phyloP scores from a whole-genome alignment of 2,329 filamentous ascomycete species.

The Huntiella decipiens region DNA sequence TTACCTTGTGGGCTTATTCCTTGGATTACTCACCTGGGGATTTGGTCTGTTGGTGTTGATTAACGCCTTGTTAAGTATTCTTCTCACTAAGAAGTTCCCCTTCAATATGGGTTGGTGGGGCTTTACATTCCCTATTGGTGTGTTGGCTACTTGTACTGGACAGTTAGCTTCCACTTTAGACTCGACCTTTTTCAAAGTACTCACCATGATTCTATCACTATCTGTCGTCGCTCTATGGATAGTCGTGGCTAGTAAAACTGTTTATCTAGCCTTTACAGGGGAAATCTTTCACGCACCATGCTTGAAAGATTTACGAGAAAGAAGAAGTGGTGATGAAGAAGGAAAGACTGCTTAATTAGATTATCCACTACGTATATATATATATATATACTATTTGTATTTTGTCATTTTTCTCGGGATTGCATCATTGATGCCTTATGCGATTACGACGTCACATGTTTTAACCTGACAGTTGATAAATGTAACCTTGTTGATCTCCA shows the following conservation, averaged over 20 bases:
- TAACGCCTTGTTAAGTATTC: conserved; percentile 24
- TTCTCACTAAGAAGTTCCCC: conserved; percentile 22
- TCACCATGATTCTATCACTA: conserved; percentile 22
- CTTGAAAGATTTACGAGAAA: conserved; percentile 17
- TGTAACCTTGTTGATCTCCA: no score
- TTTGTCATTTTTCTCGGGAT: no score
- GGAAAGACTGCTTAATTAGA: conserved; percentile 3
- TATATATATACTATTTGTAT: no score
- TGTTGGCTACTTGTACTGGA: conserved; percentile 24
- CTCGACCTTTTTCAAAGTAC: conserved; percentile 25
- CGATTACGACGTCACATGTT: no score
- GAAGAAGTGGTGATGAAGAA: conserved; percentile 14
- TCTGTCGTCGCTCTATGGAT: conserved; percentile 24
- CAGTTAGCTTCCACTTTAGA: conserved; percentile 23
- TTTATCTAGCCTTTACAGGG: conserved; percentile 20
- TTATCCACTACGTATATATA: no score
- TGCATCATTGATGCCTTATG: no score
- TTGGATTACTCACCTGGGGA: conserved; percentile 25
- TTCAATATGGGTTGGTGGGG: conserved; percentile 32
- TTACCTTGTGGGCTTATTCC: conserved; percentile 7
- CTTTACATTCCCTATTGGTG: conserved; percentile 28
- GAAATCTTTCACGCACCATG: conserved; percentile 28
- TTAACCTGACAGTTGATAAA: no score
- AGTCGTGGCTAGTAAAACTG: conserved; percentile 22
- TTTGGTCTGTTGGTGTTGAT: conserved; percentile 26